Evolutionary conservation across 1,284 basidiomycete species (phyloP), one percentile per base, ranked within the genome.

Genomic region (Puccinia brachypodii): DNA sequence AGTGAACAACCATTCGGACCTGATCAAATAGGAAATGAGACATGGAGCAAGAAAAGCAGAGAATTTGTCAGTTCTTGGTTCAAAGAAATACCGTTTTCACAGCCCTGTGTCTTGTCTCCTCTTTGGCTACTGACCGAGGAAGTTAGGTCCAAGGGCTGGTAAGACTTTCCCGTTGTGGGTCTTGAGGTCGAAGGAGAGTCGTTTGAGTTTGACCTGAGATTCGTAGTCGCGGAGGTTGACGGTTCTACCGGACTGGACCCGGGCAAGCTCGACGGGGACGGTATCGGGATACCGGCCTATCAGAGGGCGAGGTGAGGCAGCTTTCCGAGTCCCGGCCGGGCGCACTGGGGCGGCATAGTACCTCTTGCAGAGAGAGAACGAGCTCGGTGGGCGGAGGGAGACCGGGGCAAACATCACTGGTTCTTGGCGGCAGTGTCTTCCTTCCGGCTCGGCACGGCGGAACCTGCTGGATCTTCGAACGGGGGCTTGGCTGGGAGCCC

Each of bases 1-100:
- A 81, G 53, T 73, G 78, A 81, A 25, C 78, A 81, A 31, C 78
- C 78, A 74, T 81, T 81, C 2, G 78, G 78, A 31, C 78, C 78
- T 81, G n/a, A n/a, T n/a, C n/a, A n/a, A n/a, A n/a, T n/a, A n/a
- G n/a, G n/a, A 64, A 73, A 62, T 7, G 28, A 28, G 1, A 33
- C n/a, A 68, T 56, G 6, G n/a, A n/a, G 40, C 9, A 11, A 25
- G 16, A 69, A 22, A 68, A 77, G 38, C 25, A 53, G 62, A 66
- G 6, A 28, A 76, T 36, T 38, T 19, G 25, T 58, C 56, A 58
- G 56, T 28, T 58, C 8, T 31, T 58, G 36, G 25, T 33, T 25
- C 19, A 75, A 75, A 75, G 19, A 36, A 58, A 16, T 13, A 25
- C 31, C 6, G 38, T 36, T 36, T 40, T n/a, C n/a, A n/a, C n/a